phyloP scores from a whole-genome alignment of 2,329 filamentous ascomycete species.

The Neocucurbitaria cava region DNA sequence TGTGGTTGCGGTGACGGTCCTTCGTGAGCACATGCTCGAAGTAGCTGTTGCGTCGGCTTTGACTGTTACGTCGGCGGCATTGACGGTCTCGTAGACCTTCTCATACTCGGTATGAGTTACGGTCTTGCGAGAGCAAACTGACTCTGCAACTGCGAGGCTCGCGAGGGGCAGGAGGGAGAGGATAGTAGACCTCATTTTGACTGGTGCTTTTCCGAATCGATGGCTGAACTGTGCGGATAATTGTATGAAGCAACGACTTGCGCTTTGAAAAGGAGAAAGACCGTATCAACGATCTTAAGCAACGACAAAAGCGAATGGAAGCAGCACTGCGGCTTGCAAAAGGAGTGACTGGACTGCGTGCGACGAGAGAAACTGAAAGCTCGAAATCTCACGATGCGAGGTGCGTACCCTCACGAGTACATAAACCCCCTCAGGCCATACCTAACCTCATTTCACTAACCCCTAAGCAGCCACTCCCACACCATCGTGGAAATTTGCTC shows the following conservation, averaged over 20 bases:
- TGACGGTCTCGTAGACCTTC: constrained; percentile 12
- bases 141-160: constrained; percentile 34
- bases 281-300: constrained; percentile 15
- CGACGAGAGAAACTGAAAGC: constrained; percentile 14
- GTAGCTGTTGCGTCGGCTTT: constrained; percentile 3
- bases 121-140: constrained; percentile 27
- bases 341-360: constrained; percentile 21
- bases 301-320: constrained; percentile 28
- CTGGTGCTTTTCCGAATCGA: constrained; percentile 2
- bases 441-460: constrained; percentile 23
- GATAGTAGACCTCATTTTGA: constrained; percentile 37
- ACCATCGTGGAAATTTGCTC: constrained; percentile 30
- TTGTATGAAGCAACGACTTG: constrained; percentile 11
- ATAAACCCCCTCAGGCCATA: constrained; percentile 17
- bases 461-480: constrained; percentile 14
- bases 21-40: constrained; percentile 9
- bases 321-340: constrained; percentile 39
- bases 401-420: constrained; percentile 15
- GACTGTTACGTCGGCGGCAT: constrained; percentile 2
- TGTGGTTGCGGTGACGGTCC: constrained; percentile 26
- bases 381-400: constrained; percentile 8
- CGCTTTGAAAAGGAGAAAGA: constrained; percentile 5
- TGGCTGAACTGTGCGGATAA: not conserved
- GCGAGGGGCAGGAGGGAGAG: constrained; percentile 34
- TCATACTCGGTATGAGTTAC: constrained; percentile 22